Evolutionary conservation across 1,284 basidiomycete species (phyloP).

Genomic region (Tilletia setariae): DNA sequence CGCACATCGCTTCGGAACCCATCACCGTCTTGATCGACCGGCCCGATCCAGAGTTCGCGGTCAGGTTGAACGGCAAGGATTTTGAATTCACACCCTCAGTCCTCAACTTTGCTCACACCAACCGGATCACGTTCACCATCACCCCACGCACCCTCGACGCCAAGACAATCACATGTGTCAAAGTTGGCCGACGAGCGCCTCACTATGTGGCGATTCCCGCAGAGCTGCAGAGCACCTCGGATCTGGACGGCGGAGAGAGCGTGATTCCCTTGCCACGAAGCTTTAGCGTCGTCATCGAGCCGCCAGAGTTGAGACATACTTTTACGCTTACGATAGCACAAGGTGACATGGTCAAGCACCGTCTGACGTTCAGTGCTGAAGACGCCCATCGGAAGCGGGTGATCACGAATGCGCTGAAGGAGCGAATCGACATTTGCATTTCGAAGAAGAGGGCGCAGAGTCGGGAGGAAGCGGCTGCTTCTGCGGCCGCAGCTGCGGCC

Average conservation of each 20-base stretch:
- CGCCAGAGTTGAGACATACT: conserved; percentile 41
- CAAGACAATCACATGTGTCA: conserved; percentile 42
- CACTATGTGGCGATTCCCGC: conserved; percentile 20
- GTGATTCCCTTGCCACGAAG: conserved; percentile 30
- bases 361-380: conserved; percentile 43
- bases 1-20: conserved; percentile 40
- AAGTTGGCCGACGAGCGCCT: conserved; percentile 29
- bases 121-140: conserved; percentile 41
- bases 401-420: conserved; percentile 24
- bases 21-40: conserved; percentile 41
- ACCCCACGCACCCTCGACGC: conserved; percentile 36
- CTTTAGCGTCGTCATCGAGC: conserved; percentile 35
- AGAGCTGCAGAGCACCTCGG: conserved; percentile 6
- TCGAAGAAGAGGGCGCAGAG: conserved; percentile 1
- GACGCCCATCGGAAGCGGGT: conserved; percentile 19
- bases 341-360: conserved; percentile 17
- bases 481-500: background rate
- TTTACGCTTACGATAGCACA: conserved; percentile 29
- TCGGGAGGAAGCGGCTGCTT: background rate
- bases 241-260: background rate
- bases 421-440: conserved; percentile 10
- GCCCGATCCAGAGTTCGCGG: conserved; percentile 43
- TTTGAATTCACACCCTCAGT: conserved; percentile 46
- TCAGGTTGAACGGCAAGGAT: conserved; percentile 44
- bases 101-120: conserved; percentile 34